phyloP scores from a whole-genome alignment of 345 rosid genomes.

The Diplotaxis tenuifolia region DNA sequence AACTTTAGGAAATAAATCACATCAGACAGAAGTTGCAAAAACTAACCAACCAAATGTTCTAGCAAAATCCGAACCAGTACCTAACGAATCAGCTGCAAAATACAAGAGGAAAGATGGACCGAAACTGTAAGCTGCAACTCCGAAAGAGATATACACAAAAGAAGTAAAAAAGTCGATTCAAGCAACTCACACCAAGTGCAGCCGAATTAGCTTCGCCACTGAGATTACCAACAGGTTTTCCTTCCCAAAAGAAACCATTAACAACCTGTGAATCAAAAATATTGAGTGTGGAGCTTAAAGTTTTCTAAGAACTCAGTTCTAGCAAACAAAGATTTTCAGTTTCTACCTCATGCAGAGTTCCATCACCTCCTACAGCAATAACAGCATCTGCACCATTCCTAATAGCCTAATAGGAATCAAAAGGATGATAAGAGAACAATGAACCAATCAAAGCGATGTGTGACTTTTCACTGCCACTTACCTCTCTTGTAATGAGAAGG shows the following conservation, averaged over 20 bases:
- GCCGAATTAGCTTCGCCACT: slow-evolving; percentile 54
- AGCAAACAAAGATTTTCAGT: neutral
- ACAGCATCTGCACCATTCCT: slow-evolving; percentile 93
- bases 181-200: slow-evolving; percentile 86
- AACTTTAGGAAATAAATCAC: neutral
- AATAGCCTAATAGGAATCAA: slow-evolving; percentile 55
- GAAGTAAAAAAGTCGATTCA: neutral
- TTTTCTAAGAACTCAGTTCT: neutral
- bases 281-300: neutral
- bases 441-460: slow-evolving; percentile 17
- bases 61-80: neutral
- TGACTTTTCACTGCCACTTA: slow-evolving; percentile 31
- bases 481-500: slow-evolving; percentile 95
- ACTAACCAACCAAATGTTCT: neutral
- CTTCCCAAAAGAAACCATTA: slow-evolving; percentile 93
- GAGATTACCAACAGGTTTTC: slow-evolving; percentile 52
- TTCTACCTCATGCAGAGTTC: slow-evolving; percentile 89
- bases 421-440: neutral
- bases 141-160: neutral
- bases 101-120: neutral
- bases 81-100: neutral
- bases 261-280: slow-evolving; percentile 54
- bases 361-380: slow-evolving; percentile 98
- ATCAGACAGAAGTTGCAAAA: neutral
- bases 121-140: neutral